These are phyloP conservation scores for Suhomyces sp. DNA, from an alignment of 805 yeast species.

Conservation along the genomic window DNA sequence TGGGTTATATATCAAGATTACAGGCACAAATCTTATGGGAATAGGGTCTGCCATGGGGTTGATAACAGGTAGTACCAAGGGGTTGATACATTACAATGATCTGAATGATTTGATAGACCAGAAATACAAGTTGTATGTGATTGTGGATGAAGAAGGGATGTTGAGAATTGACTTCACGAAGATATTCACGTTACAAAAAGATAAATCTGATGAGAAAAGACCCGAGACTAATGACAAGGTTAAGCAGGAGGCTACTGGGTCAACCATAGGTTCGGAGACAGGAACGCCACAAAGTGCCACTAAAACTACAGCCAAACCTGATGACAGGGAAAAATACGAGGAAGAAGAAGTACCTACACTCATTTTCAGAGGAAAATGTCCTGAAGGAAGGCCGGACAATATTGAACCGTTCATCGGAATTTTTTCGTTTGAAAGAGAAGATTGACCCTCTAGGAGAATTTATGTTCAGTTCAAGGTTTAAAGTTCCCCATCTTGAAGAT, in stretches of 20 bases:
- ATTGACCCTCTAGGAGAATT: no score
- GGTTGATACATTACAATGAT: conserved; percentile 49
- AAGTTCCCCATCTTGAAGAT: no score
- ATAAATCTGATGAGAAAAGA: conserved; percentile 9
- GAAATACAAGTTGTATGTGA: conserved; percentile 50
- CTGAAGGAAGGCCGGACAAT: conserved; percentile 51
- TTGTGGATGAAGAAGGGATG: conserved; percentile 45
- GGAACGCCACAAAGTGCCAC: no score
- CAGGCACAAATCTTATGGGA: conserved; percentile 50
- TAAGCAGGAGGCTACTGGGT: no score
- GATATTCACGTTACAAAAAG: conserved; percentile 31
- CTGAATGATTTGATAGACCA: conserved; percentile 45
- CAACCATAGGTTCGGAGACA: no score
- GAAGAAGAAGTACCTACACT: conserved; percentile 47
- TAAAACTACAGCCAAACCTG: no score
- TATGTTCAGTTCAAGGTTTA: no score
- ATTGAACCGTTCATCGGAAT: conserved; percentile 57
- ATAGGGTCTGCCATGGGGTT: conserved; percentile 58
- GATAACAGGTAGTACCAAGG: conserved; percentile 51
- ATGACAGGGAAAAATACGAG: conserved; percentile 31
- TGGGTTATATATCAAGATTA: conserved; percentile 49
- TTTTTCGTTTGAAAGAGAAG: conserved; percentile 49
- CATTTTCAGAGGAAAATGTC: conserved; percentile 51
- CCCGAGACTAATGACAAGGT: conserved; percentile 7
- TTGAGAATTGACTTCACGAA: conserved; percentile 53